phyloP scores from a whole-genome alignment of 129 eudicot genomes.

The Helichrysum umbraculigerum region DNA sequence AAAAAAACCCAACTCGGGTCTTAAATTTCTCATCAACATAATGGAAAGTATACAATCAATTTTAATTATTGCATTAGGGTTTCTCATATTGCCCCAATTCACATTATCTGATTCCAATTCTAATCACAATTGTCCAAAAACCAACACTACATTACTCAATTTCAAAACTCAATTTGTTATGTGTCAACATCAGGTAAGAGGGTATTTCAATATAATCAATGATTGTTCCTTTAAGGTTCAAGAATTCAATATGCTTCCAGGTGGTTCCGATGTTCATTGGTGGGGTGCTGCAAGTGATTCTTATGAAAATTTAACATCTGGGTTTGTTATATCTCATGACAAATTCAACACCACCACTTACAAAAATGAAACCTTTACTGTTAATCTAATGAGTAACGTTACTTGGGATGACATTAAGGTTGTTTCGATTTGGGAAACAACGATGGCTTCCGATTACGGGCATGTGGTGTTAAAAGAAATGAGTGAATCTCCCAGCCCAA shows the following conservation, averaged over 20 bases:
- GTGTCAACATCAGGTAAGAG: slow-evolving; percentile 90
- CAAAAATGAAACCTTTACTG: slow-evolving; percentile 58
- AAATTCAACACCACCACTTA: too few relatives aligned
- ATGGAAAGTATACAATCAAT: too few relatives aligned
- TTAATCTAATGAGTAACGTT: slow-evolving; percentile 55
- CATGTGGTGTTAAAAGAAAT: slow-evolving; percentile 40
- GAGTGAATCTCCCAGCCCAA: slow-evolving; percentile 9
- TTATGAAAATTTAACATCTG: too few relatives aligned
- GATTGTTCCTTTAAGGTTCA: slow-evolving; percentile 81
- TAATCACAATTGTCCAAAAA: slow-evolving; percentile 38
- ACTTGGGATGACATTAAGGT: slow-evolving; percentile 73
- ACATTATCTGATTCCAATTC: slow-evolving; percentile 18
- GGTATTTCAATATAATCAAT: slow-evolving; percentile 61
- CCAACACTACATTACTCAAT: slow-evolving; percentile 52
- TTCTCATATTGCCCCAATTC: slow-evolving; percentile 14
- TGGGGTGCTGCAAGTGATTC: too few relatives aligned
- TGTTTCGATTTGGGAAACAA: slow-evolving; percentile 58
- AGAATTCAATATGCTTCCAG: slow-evolving; percentile 74
- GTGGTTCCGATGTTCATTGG: slow-evolving; percentile 70
- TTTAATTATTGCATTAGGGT: slow-evolving; percentile 29
- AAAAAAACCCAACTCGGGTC: too few relatives aligned
- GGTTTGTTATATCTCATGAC: too few relatives aligned
- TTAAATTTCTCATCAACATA: too few relatives aligned
- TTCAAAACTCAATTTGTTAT: slow-evolving; percentile 55
- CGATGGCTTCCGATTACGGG: slow-evolving; percentile 82